Evolutionary conservation across 768 basidiomycete species (phyloP).

Genomic region (Pleurotus djamor): DNA sequence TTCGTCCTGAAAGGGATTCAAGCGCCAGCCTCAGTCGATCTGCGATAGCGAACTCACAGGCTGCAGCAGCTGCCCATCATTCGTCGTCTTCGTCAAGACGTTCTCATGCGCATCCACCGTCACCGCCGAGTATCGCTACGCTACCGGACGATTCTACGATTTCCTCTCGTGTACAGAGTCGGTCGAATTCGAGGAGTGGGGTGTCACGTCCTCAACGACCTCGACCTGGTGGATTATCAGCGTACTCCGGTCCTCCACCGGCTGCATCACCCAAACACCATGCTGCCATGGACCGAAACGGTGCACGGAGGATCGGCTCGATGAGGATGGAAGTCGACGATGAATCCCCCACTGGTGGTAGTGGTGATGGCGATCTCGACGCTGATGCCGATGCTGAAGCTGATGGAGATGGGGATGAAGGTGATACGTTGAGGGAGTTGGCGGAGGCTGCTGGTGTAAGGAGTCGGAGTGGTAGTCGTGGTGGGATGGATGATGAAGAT

Average conservation of each 20-base stretch:
- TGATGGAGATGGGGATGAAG: slow-evolving; percentile 5
- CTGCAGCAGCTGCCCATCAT: background rate
- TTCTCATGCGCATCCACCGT: slow-evolving; percentile 12
- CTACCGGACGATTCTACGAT: background rate
- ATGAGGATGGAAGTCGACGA: background rate
- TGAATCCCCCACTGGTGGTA: background rate
- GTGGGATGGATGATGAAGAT: slow-evolving; percentile 27
- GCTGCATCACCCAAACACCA: slow-evolving; percentile 4
- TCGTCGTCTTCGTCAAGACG: background rate
- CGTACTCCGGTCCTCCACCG: background rate
- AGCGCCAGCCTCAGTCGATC: background rate
- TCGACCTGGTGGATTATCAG: background rate
- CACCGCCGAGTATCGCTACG: slow-evolving; percentile 11
- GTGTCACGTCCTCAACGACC: background rate
- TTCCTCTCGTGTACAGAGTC: slow-evolving; percentile 11
- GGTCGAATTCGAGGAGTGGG: slow-evolving; percentile 19
- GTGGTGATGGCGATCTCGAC: slow-evolving; percentile 20
- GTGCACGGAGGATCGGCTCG: slow-evolving; percentile 7
- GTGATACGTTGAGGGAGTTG: slow-evolving; percentile 6
- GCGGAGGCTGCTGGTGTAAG: slow-evolving; percentile 18
- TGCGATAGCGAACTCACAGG: slow-evolving; percentile 6
- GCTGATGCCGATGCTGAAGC: slow-evolving; percentile 12
- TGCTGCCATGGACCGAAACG: slow-evolving; percentile 12
- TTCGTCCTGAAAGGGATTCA: background rate
- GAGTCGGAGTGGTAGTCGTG: slow-evolving; percentile 10